Base-by-base conservation (phyloP, 805 yeast species). In the Lachancea lanzarotensis region DNA sequence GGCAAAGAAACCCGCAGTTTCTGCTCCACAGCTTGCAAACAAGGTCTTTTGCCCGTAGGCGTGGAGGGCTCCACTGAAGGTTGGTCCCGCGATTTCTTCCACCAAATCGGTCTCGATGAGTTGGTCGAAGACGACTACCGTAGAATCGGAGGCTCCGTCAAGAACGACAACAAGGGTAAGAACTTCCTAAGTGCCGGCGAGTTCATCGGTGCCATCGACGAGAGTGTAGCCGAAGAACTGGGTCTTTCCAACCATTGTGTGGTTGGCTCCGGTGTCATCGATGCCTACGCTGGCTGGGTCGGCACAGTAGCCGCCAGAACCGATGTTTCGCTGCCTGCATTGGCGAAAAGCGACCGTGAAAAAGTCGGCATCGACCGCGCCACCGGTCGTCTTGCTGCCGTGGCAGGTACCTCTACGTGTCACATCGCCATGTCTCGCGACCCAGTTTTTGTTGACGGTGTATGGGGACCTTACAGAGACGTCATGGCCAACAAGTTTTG, bases 241-340 rank as follows among this genome's bases (percentile, higher is more conserved):
- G 98, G 98, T 10, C 73, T 93, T 50, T 76, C 93, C 9, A 75
- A 84, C 18, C 72, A 74, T 42, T 84, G 95, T 67, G 78, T 80
- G 27, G 98, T 93, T 35, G 97, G 96, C 7, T 82, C 95, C 1
- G 97, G 96, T 60, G 95, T 93, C 32, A 93, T 93, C 60, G 98
- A 93, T 63, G 97, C 98, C 5, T 93, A 93, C 61, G 95, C 98
- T 3, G 98, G 98, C 37, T 93, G 98, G 97, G 79, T 93, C 45
- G 98, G 98, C 45, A 93, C 98, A 1, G 96, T 91, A 47, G 98
- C 97, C 22, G 95, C 95, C 1, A 80, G 81, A 53, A 81, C 88
- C 4, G 86, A 83, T 51, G 59, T 68, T 4, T 70, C 59, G 19
- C 72, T 81, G 44, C 77, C 78, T 0, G 67, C 68, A n/a, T 66